Conservation (phyloP, 1,139 yeast species). For the Meyerozyma sp. region DNA sequence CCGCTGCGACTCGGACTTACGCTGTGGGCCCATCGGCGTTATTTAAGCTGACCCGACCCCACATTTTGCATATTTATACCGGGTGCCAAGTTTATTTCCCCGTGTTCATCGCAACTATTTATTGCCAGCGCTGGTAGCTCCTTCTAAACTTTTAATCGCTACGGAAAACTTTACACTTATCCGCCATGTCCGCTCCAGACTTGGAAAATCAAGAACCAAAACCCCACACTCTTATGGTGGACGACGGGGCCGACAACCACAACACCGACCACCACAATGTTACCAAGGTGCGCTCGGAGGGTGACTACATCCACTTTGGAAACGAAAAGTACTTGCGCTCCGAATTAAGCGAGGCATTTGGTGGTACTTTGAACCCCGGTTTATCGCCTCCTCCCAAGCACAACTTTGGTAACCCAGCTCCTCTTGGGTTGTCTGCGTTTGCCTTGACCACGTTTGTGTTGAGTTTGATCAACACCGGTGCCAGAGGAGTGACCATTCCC, state of each 20-base stretch:
- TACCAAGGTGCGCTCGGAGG: constrained; percentile 25
- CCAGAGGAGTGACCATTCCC: constrained; percentile 13
- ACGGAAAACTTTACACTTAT: background rate
- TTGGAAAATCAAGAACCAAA: constrained; percentile 10
- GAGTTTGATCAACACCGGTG: constrained; percentile 44
- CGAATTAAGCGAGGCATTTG: constrained; percentile 65
- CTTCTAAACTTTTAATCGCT: too few relatives aligned
- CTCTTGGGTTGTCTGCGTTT: constrained; percentile 78
- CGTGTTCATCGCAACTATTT: background rate
- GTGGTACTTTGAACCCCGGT: constrained; percentile 70
- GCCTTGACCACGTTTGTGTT: constrained; percentile 82
- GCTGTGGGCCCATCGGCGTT: background rate
- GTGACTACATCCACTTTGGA: constrained; percentile 69
- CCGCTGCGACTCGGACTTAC: background rate
- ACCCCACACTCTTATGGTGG: constrained; percentile 7
- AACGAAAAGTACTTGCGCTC: constrained; percentile 59
- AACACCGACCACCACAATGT: constrained; percentile 5
- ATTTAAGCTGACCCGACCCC: background rate
- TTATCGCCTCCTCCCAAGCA: constrained; percentile 58
- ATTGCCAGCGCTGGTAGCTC: background rate
- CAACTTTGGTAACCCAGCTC: constrained; percentile 84
- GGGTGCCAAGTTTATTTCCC: background rate
- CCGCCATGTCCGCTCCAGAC: constrained; percentile 3
- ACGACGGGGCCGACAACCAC: background rate
- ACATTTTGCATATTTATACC: background rate